phyloP scores from a whole-genome alignment of 2,329 filamentous ascomycete genomes.

The Ascomycota sp. region DNA sequence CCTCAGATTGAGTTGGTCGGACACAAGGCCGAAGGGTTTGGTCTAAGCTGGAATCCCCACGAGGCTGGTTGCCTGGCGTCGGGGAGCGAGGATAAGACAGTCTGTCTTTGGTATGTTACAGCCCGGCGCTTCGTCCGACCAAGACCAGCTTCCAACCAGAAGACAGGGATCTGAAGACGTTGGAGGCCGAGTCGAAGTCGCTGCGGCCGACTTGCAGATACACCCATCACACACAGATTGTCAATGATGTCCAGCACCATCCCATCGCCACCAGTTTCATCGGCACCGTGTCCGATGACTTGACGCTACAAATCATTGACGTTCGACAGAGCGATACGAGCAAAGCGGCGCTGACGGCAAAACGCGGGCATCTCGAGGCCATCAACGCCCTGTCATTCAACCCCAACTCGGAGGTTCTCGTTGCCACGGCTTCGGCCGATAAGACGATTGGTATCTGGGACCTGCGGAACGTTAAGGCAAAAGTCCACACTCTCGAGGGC shows the following conservation, averaged over 20 bases:
- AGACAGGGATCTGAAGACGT: conserved; percentile 59
- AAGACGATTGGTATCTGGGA: conserved; percentile 95
- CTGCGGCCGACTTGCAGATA: conserved; percentile 57
- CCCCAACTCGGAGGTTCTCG: conserved; percentile 67
- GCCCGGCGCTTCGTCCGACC: background rate
- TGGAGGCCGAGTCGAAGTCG: conserved; percentile 46
- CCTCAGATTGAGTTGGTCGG: conserved; percentile 73
- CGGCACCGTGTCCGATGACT: conserved; percentile 85
- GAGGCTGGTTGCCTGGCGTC: conserved; percentile 64
- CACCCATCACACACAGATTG: conserved; percentile 72
- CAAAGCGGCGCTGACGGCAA: conserved; percentile 46
- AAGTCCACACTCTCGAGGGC: conserved; percentile 74
- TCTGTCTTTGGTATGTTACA: conserved; percentile 61
- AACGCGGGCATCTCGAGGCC: conserved; percentile 67
- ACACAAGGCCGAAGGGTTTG: conserved; percentile 78
- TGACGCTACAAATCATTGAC: conserved; percentile 83
- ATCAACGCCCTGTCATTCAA: conserved; percentile 96
- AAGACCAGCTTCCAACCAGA: background rate
- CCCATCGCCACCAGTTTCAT: conserved; percentile 69
- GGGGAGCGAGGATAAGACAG: conserved; percentile 80
- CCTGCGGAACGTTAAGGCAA: conserved; percentile 72
- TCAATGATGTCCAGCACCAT: conserved; percentile 95
- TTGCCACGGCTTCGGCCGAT: conserved; percentile 87
- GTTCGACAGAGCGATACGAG: conserved; percentile 47
- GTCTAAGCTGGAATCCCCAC: conserved; percentile 80